Conservation (phyloP, 2,329 filamentous ascomycete species). For the Cucurbitaria berberidis region DNA sequence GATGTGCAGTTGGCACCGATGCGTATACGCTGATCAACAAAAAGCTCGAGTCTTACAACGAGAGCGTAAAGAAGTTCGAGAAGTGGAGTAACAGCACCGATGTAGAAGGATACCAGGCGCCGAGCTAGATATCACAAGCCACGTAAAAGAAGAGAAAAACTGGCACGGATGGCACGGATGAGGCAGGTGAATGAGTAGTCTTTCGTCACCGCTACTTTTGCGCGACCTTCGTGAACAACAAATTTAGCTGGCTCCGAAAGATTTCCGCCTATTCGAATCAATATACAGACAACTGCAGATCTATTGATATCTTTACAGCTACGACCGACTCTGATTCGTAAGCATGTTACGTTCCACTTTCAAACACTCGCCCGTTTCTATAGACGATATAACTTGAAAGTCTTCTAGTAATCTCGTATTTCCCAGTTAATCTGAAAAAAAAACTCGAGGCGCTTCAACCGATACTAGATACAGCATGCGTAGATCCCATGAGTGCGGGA, state of each 20-base stretch:
- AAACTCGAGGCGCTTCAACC: background rate
- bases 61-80: slow-evolving; percentile 59
- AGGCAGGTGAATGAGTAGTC: background rate
- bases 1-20: slow-evolving; percentile 61
- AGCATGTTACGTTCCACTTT: no score
- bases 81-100: slow-evolving; percentile 58
- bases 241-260: background rate
- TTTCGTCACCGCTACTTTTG: background rate
- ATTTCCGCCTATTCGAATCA: background rate
- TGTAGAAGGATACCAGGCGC: slow-evolving; percentile 49
- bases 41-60: slow-evolving; percentile 58
- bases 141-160: background rate
- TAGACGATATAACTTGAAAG: no score
- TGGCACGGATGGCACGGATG: background rate
- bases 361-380: background rate
- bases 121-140: slow-evolving; percentile 14
- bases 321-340: background rate
- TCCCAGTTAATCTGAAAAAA: background rate
- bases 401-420: no score
- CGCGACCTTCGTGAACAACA: background rate
- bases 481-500: background rate
- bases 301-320: background rate
- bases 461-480: background rate
- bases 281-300: background rate
- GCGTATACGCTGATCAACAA: slow-evolving; percentile 56